A percentile compares a stretch with the other conserved stretches of the same genome.
Evolutionary conservation across 768 basidiomycete species (phyloP).

Genomic region (Suillus americanus): DNA sequence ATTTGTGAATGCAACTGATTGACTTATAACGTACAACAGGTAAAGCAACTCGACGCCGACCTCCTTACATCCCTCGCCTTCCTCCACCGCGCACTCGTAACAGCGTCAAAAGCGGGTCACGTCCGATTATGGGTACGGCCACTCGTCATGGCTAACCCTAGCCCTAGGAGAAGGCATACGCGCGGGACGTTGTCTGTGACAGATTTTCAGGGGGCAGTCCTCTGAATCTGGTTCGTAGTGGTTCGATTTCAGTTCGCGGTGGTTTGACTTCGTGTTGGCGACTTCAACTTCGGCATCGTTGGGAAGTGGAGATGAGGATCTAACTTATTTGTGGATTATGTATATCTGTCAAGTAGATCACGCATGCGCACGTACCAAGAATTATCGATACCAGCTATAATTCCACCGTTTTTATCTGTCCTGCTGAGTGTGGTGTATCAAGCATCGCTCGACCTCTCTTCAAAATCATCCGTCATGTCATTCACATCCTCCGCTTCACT

Average conservation of each 20-base stretch:
- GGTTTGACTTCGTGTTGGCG: background rate
- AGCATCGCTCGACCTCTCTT: background rate
- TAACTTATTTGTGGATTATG: constrained; percentile 17
- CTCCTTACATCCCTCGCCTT: constrained; percentile 74
- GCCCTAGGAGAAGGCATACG: constrained; percentile 26
- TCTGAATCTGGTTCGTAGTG: constrained; percentile 7
- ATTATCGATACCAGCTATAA: constrained; percentile 7
- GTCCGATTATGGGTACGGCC: constrained; percentile 87
- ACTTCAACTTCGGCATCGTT: background rate
- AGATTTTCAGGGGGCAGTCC: constrained; percentile 28
- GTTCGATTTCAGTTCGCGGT: background rate
- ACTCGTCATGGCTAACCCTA: constrained; percentile 42
- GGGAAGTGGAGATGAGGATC: constrained; percentile 15
- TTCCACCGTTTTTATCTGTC: background rate
- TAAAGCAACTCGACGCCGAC: constrained; percentile 81
- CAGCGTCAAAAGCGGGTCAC: constrained; percentile 72
- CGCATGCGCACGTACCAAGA: background rate
- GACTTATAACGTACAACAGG: constrained; percentile 36
- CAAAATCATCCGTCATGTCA: background rate
- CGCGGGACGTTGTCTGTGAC: constrained; percentile 31
- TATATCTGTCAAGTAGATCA: constrained; percentile 11
- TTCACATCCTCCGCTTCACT: constrained; percentile 1
- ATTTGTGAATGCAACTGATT: background rate
- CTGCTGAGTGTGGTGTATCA: background rate
- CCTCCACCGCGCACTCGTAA: constrained; percentile 75